Conservation (phyloP, 2,329 filamentous ascomycete species). For the Ophioceras dolichostomum region DNA sequence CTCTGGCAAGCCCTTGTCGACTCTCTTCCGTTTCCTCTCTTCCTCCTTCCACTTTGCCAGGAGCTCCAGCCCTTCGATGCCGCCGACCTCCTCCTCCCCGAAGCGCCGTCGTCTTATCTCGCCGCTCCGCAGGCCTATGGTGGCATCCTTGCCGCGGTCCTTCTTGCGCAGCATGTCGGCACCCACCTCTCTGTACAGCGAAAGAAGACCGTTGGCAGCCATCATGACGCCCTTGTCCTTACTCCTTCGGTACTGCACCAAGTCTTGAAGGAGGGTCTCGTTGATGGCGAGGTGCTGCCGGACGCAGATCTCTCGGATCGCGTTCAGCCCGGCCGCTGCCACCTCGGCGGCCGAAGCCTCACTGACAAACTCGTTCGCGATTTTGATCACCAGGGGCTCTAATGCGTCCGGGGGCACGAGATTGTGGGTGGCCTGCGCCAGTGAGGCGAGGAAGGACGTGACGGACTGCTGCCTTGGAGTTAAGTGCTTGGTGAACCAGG, state of each 20-base stretch:
- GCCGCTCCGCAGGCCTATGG: slow-evolving; percentile 64
- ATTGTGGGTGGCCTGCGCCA: slow-evolving; percentile 85
- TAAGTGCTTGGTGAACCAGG: slow-evolving; percentile 89
- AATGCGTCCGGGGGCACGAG: slow-evolving; percentile 86
- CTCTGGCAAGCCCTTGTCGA: slow-evolving; percentile 55
- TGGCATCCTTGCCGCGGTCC: slow-evolving; percentile 83
- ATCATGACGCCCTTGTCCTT: slow-evolving; percentile 99
- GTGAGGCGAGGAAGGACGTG: slow-evolving; percentile 82
- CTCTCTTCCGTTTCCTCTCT: slow-evolving; percentile 61
- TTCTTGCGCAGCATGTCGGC: slow-evolving; percentile 81
- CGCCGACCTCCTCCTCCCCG: slow-evolving; percentile 68
- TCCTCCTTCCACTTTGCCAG: slow-evolving; percentile 91
- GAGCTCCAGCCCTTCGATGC: slow-evolving; percentile 85
- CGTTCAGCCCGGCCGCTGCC: slow-evolving; percentile 81
- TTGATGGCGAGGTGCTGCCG: slow-evolving; percentile 94
- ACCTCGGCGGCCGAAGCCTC: slow-evolving; percentile 88
- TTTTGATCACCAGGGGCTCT: slow-evolving; percentile 85
- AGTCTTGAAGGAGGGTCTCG: slow-evolving; percentile 86
- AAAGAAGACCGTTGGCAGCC: slow-evolving; percentile 86
- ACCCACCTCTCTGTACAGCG: slow-evolving; percentile 81
- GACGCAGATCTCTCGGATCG: slow-evolving; percentile 86
- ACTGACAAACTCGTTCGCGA: slow-evolving; percentile 96
- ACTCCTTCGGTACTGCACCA: slow-evolving; percentile 91
- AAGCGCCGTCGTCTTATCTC: slow-evolving; percentile 67
- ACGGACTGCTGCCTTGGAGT: slow-evolving; percentile 81